Evolutionary conservation across 352 stramenopile genomes (phyloP), one percentile per base, ranked within the genome.

Genomic region (Phytophthora uliginosa): DNA sequence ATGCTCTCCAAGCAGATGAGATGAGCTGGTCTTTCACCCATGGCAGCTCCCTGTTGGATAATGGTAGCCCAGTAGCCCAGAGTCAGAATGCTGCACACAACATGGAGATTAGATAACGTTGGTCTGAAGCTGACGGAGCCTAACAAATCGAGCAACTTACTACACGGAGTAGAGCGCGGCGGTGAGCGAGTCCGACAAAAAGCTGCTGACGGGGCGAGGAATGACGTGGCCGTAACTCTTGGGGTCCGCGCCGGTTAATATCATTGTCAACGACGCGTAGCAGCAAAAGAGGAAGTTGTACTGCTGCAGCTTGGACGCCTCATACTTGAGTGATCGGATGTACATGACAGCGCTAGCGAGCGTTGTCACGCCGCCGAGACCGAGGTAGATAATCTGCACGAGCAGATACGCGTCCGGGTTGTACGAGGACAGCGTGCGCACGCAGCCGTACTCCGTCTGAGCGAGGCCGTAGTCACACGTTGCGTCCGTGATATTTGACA

Each of bases 121-220:
- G 45, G 50, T 20, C 24, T 13, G 38, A 22, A 55, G 2, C n/a
- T 61, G 7, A 17, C 24, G 24, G 42, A n/a, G 3, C 17, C 45
- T 13, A 22, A 26, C 12, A 48, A 48, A 20, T 48, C 7, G 17
- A 52, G 13, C 12, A 50, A 84, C 76, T 48, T 76, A 83, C 76
- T 81, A 86, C 45, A 86, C 74, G 7, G 79, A 79, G 70, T 84
- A 84, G 26, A 86, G 70, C 13, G 76, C 76, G 4, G 76, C 69
- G 10, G 79, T 86, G 60, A 81, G 75, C 26, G 79, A 80, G 64
- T 82, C 74, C 28, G 73, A 81, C 22, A 86, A 56, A 51, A 80
- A 82, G 36, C 65, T 79, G 45, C 52, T 76, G 61, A 86, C 62
- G 22, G 76, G 66, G 17, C 72, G 79, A 60, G 79, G 76, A 36